These are phyloP conservation scores for Podospora pseudopauciseta DNA, from an alignment of 495 filamentous ascomycete species.

Conservation along the genomic window DNA sequence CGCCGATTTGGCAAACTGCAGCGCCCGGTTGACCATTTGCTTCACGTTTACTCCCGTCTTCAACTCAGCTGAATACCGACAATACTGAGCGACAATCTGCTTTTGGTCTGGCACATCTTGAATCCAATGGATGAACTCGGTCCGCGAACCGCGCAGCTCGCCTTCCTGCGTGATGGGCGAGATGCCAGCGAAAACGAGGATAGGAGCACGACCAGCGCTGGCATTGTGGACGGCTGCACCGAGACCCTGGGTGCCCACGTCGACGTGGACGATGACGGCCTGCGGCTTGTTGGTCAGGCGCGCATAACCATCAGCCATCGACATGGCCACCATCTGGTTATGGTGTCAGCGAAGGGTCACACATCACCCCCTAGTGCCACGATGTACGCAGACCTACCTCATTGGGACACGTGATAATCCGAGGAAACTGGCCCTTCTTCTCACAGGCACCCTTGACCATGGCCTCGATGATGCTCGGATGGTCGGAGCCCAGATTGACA, in stretches of 20 bases:
- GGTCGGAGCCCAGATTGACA: conserved; percentile 93
- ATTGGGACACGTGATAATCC: conserved; percentile 89
- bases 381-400: conserved; percentile 50
- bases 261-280: conserved; percentile 91
- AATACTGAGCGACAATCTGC: conserved; percentile 88
- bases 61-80: conserved; percentile 85
- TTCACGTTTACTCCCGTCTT: conserved; percentile 92
- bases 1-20: conserved; percentile 79
- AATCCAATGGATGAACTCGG: conserved; percentile 97
- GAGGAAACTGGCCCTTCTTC: conserved; percentile 66
- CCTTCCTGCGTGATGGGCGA: conserved; percentile 89
- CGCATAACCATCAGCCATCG: conserved; percentile 94
- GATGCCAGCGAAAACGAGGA: conserved; percentile 87
- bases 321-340: conserved; percentile 88
- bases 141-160: conserved; percentile 80
- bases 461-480: conserved; percentile 90
- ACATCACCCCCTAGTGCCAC: too few relatives aligned
- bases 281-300: conserved; percentile 82
- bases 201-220: conserved; percentile 76
- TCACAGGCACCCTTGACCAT: conserved; percentile 81
- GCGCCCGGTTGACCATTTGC: conserved; percentile 87
- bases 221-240: conserved; percentile 93
- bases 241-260: conserved; percentile 87
- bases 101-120: conserved; percentile 96
- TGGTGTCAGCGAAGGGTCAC: conserved; percentile 13